Evolutionary conservation across 2,329 filamentous ascomycete species (phyloP), one percentile per base, ranked within the genome.

Genomic region (Geosmithia morbida): DNA sequence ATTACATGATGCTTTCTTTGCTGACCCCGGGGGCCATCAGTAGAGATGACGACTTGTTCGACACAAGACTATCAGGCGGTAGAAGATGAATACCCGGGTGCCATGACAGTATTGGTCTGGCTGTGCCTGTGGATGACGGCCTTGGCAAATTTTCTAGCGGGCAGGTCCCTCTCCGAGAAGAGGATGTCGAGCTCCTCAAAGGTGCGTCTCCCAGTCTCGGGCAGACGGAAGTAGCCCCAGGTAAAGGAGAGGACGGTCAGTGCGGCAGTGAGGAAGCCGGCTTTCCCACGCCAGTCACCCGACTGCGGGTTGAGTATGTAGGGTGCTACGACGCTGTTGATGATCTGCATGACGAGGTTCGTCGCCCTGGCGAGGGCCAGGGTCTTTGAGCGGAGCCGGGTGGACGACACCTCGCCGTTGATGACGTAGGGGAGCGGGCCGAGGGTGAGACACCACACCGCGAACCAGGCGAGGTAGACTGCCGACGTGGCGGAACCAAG

Each of bases 391-490:
- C 62, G 55, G 14, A 66, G 55, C 20, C 63, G 61, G 11, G 60
- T 63, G 7, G 61, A 61, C 2, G 59, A 59, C 3, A 63, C 55
- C 54, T 67, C 64, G 14, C 62, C 53, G 6, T 62, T 58, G 47
- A 66, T 57, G n/a, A 60, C 60, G 56, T 63, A 66, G 46, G 59
- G 56, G 33, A 67, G 60, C 2, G 64, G 64, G 1, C 63, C 64
- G 44, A 66, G 57, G 16, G 60, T 59, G 47, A 63, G 56, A 55
- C 67, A 65, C 56, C 72, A 74, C 4, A 63, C 53, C 49, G 67
- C 62, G 2, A 62, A 66, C 49, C 61, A 71, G 44, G 70, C 54
- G 16, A 73, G 54, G 1, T 71, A 57, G 41, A 77, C 57, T 2
- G 66, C 29, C 16, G 44, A 46, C 1, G 44, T 46, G 29, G 44